phyloP scores from a whole-genome alignment of 108 stramenopile species.

The Hondaea fermentalgiana region DNA sequence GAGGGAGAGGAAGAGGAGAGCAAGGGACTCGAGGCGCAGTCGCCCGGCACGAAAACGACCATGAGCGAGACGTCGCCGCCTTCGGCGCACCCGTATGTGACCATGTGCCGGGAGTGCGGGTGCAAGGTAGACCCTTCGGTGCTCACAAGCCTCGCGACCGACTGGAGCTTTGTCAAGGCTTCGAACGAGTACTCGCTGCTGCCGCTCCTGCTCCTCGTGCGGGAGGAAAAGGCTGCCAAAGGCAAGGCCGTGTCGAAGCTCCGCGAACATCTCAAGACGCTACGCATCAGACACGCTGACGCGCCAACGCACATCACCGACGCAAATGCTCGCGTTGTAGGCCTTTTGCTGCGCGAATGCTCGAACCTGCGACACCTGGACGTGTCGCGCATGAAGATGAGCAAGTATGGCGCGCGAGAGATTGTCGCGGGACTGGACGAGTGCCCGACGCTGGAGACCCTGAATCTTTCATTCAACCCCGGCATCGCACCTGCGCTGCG shows the following conservation, averaged over 20 bases:
- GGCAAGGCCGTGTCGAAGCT: neutral
- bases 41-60: no score
- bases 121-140: neutral
- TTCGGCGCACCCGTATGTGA: neutral
- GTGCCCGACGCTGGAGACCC: neutral
- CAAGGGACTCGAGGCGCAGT: no score
- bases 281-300: neutral
- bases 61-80: neutral
- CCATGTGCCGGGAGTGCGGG: neutral
- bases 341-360: neutral
- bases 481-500: conserved; percentile 1
- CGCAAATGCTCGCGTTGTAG: neutral
- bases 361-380: neutral
- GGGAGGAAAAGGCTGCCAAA: neutral
- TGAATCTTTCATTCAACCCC: neutral
- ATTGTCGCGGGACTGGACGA: neutral
- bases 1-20: no score
- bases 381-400: neutral
- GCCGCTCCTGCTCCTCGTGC: neutral
- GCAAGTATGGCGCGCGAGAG: neutral
- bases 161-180: neutral
- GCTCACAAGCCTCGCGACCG: neutral
- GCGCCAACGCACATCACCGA: neutral
- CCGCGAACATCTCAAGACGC: neutral
- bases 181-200: neutral